Base-by-base conservation (phyloP, 805 yeast genomes). In the Saturnispora mendoncae region DNA sequence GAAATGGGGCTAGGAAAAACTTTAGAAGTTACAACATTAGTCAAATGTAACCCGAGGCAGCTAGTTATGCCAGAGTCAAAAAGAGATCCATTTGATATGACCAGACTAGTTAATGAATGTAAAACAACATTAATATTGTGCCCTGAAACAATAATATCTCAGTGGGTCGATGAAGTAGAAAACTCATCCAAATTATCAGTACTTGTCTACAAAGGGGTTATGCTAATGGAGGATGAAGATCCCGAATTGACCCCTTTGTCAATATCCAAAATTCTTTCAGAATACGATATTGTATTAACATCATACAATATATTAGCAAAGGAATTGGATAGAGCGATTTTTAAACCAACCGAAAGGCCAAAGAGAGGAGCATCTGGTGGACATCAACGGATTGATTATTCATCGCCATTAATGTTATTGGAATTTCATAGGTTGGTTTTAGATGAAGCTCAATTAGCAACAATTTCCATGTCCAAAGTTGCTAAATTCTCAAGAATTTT, bases 1-100 rank as follows among this genome's bases (percentile, higher is more conserved):
- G 98, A 92, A 59, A 92, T 92, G 98, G 98, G 98, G 0, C 68
- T 92, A 6, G 98, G 98, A 0, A 92, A 92, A 55, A 90, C 98
- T 0, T 78, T 92, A 4, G 98, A 92, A 56, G 67, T 87, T 12
- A 66, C 84, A 2, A 67, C 94, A 0, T 62, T 90, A 30, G 61
- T 82, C 0, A 54, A 77, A 2, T 53, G 78, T 38, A 81, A 92
- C 56, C 77, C 66, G 25, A 61, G 96, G 13, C 67, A 70, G 17
- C 12, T 33, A 0, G 14, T 38, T 2, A 41, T 31, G 13, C 48
- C 53, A 4, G 43, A 33, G 33, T 60, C 15, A 55, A 61, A 51
- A 44, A 56, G 43, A 41, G 74, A 59, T 61, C 46, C 46, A 54
- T 70, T 50, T 61, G 69, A 65, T 21, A 51, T 51, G n/a, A 60